Evolutionary conservation across 1,139 yeast species (phyloP).

Genomic region (Suhomyces chickasaworum): DNA sequence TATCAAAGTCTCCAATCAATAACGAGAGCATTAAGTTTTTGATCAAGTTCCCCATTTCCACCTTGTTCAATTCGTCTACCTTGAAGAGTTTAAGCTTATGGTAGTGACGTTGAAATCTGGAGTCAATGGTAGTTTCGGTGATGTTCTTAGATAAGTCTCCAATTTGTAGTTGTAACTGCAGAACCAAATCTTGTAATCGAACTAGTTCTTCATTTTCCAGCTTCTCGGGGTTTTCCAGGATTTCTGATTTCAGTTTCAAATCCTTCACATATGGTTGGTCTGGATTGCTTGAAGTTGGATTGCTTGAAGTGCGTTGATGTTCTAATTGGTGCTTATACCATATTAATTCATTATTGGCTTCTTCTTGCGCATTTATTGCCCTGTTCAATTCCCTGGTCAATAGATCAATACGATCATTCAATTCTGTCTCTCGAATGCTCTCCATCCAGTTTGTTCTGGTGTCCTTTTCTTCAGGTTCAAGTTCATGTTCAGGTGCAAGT

Average conservation of each 20-base stretch:
- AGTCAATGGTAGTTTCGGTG: conserved; percentile 13
- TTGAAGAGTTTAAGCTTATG: conserved; percentile 29
- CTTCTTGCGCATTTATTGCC: conserved; percentile 9
- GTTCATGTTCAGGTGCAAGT: no score
- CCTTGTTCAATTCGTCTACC: conserved; percentile 29
- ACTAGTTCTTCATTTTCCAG: background rate
- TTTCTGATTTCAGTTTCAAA: conserved; percentile 4
- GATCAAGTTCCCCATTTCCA: conserved; percentile 32
- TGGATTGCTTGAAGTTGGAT: no score
- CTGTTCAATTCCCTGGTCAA: conserved; percentile 15
- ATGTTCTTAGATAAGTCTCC: conserved; percentile 14
- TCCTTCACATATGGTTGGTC: no score
- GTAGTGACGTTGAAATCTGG: conserved; percentile 29
- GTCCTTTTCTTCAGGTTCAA: no score
- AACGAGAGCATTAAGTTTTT: conserved; percentile 39
- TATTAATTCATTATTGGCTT: conserved; percentile 14
- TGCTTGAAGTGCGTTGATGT: no score
- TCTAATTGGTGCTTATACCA: conserved; percentile 10
- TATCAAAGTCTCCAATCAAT: conserved; percentile 31
- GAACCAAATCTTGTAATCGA: background rate
- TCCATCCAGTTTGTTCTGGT: background rate
- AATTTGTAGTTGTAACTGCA: conserved; percentile 7
- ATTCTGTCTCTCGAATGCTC: conserved; percentile 3
- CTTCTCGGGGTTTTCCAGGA: background rate
- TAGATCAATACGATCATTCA: conserved; percentile 13